Evolutionary conservation across 805 yeast species (phyloP), one percentile per base, ranked within the genome.

Genomic region (Pichia ethanolica): DNA sequence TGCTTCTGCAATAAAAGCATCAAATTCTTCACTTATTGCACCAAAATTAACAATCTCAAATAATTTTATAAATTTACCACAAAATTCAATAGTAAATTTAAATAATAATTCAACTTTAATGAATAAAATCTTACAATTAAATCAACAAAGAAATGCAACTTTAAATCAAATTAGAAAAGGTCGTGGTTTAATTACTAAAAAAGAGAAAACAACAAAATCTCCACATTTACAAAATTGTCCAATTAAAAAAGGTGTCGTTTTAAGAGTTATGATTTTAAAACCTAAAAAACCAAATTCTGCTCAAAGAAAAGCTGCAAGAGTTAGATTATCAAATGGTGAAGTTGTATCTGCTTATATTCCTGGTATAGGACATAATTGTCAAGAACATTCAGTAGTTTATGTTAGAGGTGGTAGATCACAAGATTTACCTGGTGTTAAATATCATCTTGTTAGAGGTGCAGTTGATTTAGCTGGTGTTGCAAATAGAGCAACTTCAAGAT

Each of bases 221-320:
- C 97, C 97, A 7, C 95, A 89, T 68, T 78, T 93, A 51, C 83
- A 83, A 5, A 66, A 67, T n/a, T 79, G 83, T 56, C 99, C 99
- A 1, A 85, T 89, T 60, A 82, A 82, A 58, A 89, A 90, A 58
- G 99, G 97, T 37, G 98, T 93, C 5, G 95, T 93, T 10, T 72
- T 90, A 45, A 79, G 96, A 65, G 96, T 93, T 33, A 86, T 91
- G 93, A 88, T 90, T 48, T 75, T 90, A 57, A 93, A 93, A 68
- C 99, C 99, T 42, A 93, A 93, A 74, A 93, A 93, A 67, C 99
- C 99, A 35, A 93, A 93, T 72, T 91, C 98, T 41, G 97, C 99
- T 20, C 91, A 90, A 71, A 80, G 99, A 71, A 93, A 93, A 68
- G 96, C 95, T 43, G 89, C 95, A 55, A 85, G 98, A 73, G 98